phyloP scores from a whole-genome alignment of 306 rosid genomes.

The Lathyrus tuberosus region DNA sequence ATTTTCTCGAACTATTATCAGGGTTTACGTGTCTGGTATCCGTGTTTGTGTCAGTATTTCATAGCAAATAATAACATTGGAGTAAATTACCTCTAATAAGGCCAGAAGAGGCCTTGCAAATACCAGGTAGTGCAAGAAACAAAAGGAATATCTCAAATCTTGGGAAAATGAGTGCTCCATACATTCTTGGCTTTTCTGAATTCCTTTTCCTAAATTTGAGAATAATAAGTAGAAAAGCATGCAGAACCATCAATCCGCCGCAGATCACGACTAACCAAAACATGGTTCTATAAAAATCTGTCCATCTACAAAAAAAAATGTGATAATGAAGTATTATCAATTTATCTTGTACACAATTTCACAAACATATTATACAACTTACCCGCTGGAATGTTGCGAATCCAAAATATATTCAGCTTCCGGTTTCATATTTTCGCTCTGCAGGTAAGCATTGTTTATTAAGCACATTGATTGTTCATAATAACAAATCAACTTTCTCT shows the following conservation, averaged over 20 bases:
- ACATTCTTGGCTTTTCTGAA: conserved; percentile 51
- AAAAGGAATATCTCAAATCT: conserved; percentile 84
- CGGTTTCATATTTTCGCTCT: conserved; percentile 63
- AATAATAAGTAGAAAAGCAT: conserved; percentile 59
- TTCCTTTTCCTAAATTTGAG: conserved; percentile 68
- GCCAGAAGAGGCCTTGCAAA: conserved; percentile 68
- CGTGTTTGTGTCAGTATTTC: background rate
- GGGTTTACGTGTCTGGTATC: background rate
- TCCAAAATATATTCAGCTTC: conserved; percentile 73
- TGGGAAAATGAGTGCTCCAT: conserved; percentile 83
- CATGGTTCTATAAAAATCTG: conserved; percentile 71
- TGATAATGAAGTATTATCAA: conserved; percentile 15
- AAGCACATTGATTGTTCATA: conserved; percentile 27
- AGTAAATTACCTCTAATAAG: conserved; percentile 63
- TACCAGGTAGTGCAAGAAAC: conserved; percentile 74
- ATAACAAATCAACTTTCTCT: background rate
- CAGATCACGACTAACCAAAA: conserved; percentile 78
- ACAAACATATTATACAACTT: conserved; percentile 35
- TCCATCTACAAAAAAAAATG: conserved; percentile 68
- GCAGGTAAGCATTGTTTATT: conserved; percentile 41
- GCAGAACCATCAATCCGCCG: conserved; percentile 71
- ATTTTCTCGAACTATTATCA: background rate
- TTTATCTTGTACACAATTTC: background rate
- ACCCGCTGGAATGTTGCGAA: conserved; percentile 55
- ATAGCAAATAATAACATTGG: conserved; percentile 2